Percentiles rank a stretch among this genome's conserved stretches.
Conservation (phyloP, 140 eudicot species). For the Stevia rebaudiana region DNA sequence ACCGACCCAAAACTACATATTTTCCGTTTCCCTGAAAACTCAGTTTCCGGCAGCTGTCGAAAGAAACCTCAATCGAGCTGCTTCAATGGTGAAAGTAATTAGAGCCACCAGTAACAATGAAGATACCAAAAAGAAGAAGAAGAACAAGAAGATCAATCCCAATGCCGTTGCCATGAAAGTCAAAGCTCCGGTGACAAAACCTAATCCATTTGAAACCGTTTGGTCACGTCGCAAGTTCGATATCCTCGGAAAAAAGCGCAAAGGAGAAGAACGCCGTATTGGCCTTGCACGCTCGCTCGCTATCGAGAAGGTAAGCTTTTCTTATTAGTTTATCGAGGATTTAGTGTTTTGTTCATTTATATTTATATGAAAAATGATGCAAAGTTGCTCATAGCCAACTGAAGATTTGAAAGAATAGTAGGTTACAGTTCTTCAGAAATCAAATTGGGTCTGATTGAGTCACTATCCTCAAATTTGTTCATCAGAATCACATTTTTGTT, state of each 20-base stretch:
- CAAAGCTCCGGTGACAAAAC: slow-evolving; percentile 43
- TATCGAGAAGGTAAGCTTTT: slow-evolving; percentile 51
- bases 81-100: slow-evolving; percentile 8
- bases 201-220: slow-evolving; percentile 81
- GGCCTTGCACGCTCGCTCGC: slow-evolving; percentile 89
- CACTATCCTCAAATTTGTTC: not conserved
- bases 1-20: not conserved
- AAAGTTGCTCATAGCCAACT: not conserved
- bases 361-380: not conserved
- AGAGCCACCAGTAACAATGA: slow-evolving; percentile 32
- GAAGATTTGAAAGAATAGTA: not conserved
- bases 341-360: not conserved
- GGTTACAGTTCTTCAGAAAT: not conserved
- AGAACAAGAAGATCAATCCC: slow-evolving; percentile 46
- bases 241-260: slow-evolving; percentile 79
- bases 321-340: not conserved
- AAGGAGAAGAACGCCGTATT: slow-evolving; percentile 78
- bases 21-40: not conserved
- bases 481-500: too few relatives aligned
- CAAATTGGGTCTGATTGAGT: slow-evolving; percentile 6
- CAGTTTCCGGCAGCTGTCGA: not conserved
- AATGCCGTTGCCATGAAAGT: slow-evolving; percentile 56
- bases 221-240: slow-evolving; percentile 91
- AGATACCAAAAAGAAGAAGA: slow-evolving; percentile 49
- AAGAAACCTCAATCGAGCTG: slow-evolving; percentile 8